Evolutionary conservation across 2,329 filamentous ascomycete genomes (phyloP).

Genomic region (Talaromyces marneffei): DNA sequence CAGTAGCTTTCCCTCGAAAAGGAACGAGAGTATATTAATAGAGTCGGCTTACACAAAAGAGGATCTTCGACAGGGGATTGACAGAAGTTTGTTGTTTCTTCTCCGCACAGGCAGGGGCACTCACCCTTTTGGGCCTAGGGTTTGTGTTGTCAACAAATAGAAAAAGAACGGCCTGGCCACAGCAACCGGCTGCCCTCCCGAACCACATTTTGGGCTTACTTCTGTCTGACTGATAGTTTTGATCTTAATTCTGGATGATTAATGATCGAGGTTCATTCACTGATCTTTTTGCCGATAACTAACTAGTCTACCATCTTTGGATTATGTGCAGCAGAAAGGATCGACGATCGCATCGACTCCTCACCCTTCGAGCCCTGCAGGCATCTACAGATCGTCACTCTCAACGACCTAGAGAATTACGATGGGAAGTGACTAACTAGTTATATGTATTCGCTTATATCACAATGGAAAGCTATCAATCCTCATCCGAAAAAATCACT

Average conservation of each 20-base stretch:
- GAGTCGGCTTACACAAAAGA: background rate
- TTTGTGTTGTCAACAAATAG: slow-evolving; percentile 5
- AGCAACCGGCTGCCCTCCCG: slow-evolving; percentile 1
- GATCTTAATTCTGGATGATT: background rate
- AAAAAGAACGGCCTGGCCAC: background rate
- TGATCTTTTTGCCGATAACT: too few species aligned
- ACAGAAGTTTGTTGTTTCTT: background rate
- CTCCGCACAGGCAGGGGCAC: slow-evolving; percentile 10
- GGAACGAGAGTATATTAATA: background rate
- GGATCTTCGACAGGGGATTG: background rate
- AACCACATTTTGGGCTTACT: background rate
- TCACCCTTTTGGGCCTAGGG: background rate
- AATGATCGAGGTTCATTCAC: too few species aligned
- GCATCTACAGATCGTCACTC: background rate
- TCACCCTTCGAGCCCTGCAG: background rate
- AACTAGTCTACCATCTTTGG: too few species aligned
- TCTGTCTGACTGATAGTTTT: background rate
- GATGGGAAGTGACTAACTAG: too few species aligned
- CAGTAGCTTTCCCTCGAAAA: background rate
- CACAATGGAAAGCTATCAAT: too few species aligned
- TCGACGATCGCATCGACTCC: background rate
- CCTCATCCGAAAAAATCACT: too few species aligned
- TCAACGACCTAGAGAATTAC: too few species aligned
- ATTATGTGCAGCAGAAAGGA: background rate
- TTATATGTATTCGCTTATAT: too few species aligned